Conservation (phyloP, 2,329 filamentous ascomycete species). For the Trichophyton mentagrophytes region DNA sequence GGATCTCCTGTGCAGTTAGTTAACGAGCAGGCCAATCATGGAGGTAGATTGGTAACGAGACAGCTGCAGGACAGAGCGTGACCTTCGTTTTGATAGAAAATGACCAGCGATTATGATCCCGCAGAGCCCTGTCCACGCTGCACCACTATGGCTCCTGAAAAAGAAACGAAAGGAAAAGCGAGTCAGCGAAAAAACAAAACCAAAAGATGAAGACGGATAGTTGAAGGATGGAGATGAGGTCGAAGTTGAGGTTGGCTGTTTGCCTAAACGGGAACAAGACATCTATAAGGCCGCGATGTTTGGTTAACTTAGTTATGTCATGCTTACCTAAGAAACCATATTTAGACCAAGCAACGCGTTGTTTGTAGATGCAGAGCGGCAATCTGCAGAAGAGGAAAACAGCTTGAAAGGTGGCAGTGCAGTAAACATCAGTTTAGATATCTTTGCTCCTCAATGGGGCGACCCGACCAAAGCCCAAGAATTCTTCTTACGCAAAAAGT, state of each 20-base stretch:
- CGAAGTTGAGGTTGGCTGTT: not conserved
- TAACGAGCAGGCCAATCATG: not conserved
- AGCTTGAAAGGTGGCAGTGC: not conserved
- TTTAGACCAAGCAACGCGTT: not conserved
- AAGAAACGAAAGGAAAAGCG: not conserved
- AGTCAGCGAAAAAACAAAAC: not conserved
- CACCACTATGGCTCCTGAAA: not conserved
- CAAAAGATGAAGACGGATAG: not conserved
- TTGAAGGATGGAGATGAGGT: not conserved
- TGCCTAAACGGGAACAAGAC: not conserved
- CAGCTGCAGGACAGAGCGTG: not conserved
- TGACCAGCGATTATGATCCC: not conserved
- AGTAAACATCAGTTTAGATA: too few relatives aligned
- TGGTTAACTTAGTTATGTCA: not conserved
- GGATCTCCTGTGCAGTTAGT: not conserved
- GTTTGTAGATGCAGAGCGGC: not conserved
- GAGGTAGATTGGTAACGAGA: not conserved
- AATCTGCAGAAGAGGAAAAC: not conserved
- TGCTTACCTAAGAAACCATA: not conserved
- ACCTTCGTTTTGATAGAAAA: not conserved
- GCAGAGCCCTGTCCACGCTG: not conserved
- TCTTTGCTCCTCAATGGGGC: too few relatives aligned
- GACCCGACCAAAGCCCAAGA: too few relatives aligned
- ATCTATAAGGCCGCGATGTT: too few relatives aligned
- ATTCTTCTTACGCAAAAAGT: too few relatives aligned